These are phyloP conservation scores for Phyllachora maydis DNA, from an alignment of 2,329 filamentous ascomycete genomes.

Conservation along the genomic window DNA sequence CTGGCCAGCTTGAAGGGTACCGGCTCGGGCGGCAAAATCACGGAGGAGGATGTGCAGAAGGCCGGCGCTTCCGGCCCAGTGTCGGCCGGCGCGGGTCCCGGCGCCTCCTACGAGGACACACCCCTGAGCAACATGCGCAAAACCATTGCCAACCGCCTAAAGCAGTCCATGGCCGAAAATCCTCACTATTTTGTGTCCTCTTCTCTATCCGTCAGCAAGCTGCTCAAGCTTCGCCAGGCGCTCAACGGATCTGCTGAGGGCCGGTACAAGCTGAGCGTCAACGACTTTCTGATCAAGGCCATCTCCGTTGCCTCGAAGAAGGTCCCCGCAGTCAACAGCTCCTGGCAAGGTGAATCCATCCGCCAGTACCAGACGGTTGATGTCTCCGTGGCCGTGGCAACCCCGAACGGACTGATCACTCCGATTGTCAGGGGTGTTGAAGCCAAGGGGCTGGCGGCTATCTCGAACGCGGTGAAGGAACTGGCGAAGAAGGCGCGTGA, in stretches of 20 bases:
- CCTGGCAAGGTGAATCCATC: constrained; percentile 79
- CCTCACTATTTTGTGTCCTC: constrained; percentile 96
- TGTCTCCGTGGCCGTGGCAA: constrained; percentile 88
- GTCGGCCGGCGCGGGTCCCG: constrained; percentile 27
- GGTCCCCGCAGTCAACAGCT: constrained; percentile 89
- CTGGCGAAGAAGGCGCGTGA: constrained; percentile 91
- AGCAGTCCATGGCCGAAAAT: constrained; percentile 79
- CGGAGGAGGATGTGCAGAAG: constrained; percentile 86
- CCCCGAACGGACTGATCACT: constrained; percentile 85
- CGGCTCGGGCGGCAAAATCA: constrained; percentile 71
- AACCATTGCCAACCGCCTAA: constrained; percentile 81
- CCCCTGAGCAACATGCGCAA: constrained; percentile 90
- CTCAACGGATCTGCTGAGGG: constrained; percentile 78
- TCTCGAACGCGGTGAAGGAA: constrained; percentile 83
- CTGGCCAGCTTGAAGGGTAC: constrained; percentile 68
- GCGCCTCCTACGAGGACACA: constrained; percentile 60
- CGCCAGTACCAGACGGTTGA: constrained; percentile 87
- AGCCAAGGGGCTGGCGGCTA: constrained; percentile 66
- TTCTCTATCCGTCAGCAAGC: constrained; percentile 79
- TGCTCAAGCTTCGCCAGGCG: constrained; percentile 85
- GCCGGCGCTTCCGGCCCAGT: constrained; percentile 37
- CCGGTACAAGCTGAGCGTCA: constrained; percentile 98
- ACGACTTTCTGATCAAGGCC: constrained; percentile 98
- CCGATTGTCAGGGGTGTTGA: constrained; percentile 88
- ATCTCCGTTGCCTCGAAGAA: constrained; percentile 75